Base-by-base conservation (phyloP, 1,284 basidiomycete species). In the Cutaneotrichosporon cutaneum region DNA sequence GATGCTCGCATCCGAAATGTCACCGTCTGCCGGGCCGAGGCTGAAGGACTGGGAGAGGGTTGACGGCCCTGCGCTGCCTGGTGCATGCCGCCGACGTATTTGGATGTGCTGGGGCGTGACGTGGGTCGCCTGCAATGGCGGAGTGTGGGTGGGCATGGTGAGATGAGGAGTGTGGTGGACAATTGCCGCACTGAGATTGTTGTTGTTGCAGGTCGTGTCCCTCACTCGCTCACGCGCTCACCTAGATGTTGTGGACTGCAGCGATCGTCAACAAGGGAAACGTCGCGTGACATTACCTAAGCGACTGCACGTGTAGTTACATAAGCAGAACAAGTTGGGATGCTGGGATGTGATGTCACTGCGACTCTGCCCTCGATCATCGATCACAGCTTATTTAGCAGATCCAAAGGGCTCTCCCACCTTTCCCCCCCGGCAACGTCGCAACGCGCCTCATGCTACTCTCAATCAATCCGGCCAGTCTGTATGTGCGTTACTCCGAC, bases 41-140 rank as follows among this genome's bases (percentile, higher is more conserved):
- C 56, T 54, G 54, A 66, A 66, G 13, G 64, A 66, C 11, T 59
- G 45, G 2, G 60, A 62, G 10, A 66, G 61, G 11, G 57, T 44
- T 7, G 57, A 22, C 0, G 60, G 58, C 3, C 56, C 33, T 7
- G 53, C 54, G 42, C 53, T 58, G 9, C 32, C 36, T 22, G 59
- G 58, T 10, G 44, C 45, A 18, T 47, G 53, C n/a, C 32, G 53
- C 33, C 50, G 54, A 18, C 58, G 60, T 1, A n/a, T 16, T 3
- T 52, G 55, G 0, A 56, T 26, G 4, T 53, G 47, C 26, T 60
- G 63, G 4, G 63, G 64, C 0, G 64, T 62, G 42, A 52, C 60
- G 24, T 61, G 60, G 18, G 53, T 10, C 16, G 32, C 53, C 32
- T 52, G 32, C 7, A 45, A 58, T 21, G 64, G 64, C 16, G 64